Evolutionary conservation across 2,329 filamentous ascomycete genomes (phyloP), one percentile per base, ranked within the genome.

Genomic region (Apiospora hydei): DNA sequence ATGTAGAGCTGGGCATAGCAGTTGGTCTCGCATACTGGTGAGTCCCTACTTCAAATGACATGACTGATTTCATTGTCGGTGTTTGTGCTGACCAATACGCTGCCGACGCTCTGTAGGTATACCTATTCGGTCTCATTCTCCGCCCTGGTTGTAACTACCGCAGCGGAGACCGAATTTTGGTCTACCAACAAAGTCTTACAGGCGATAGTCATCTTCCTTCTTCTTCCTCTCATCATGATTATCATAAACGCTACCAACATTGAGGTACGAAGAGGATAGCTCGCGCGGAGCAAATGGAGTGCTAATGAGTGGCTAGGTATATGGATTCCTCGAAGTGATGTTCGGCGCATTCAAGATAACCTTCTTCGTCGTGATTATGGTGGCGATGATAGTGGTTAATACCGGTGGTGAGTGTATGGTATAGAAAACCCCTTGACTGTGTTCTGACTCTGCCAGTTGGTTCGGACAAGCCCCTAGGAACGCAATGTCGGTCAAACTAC

Each of bases 21-120:
- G 77, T 80, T 26, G 80, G 80, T 46, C 74, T 81, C 44, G 77
- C 77, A 51, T 81, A 81, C 69, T 81, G 80, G 80, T 81, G 70
- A 67, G 79, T 72, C 46, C 24, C 43, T n/a, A n/a, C n/a, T n/a
- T 34, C 34, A 18, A 61, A 14, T 68, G 6, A 53, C 18, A 34
- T 26, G 24, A 13, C 16, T 16, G 7, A 2, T 38, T n/a, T 2
- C 34, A 2, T 41, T 7, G 10, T 16, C 34, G 13, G n/a, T 3
- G 13, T 41, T 5, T 46, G 3, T 14, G 18, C 4, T 38, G 4
- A 11, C 16, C 44, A 24, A 34, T 30, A 30, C 41, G 26, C 24
- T 16, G 51, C 67, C 75, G 34, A 75, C n/a, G n/a, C 41, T 18
- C 26, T 26, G 11, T 49, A 79, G 78, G 78, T 78, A 78, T 70